Evolutionary conservation across 768 basidiomycete species (phyloP).

Genomic region (Sporobolomyces roseus): DNA sequence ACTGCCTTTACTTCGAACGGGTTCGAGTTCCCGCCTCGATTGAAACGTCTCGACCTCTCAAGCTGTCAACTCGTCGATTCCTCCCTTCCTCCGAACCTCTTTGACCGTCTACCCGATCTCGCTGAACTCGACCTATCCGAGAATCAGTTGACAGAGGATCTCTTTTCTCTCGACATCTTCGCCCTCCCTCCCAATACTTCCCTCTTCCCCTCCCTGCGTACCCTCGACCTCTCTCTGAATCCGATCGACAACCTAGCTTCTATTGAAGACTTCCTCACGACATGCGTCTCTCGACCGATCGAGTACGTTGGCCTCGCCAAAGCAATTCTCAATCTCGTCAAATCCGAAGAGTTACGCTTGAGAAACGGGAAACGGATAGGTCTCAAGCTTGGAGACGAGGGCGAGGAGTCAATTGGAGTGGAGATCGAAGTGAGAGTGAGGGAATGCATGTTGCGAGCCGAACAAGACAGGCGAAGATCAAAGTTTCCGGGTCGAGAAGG

Average conservation of each 20-base stretch:
- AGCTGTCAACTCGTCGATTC: conserved; percentile 7
- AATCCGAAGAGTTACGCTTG: conserved; percentile 3
- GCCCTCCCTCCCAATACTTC: background rate
- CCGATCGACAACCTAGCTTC: conserved; percentile 19
- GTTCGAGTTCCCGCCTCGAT: conserved; percentile 15
- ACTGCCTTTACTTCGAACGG: background rate
- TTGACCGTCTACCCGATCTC: conserved; percentile 1
- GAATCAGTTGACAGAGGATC: background rate
- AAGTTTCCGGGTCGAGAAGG: background rate
- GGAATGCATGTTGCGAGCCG: conserved; percentile 7
- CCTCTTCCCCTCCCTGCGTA: conserved; percentile 14
- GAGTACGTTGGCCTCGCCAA: conserved; percentile 17
- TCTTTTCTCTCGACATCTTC: conserved; percentile 4
- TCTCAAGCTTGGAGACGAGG: background rate
- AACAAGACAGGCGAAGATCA: conserved; percentile 18
- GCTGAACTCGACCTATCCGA: conserved; percentile 17
- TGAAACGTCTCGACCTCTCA: conserved; percentile 20
- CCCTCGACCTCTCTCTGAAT: conserved; percentile 21
- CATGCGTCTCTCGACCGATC: conserved; percentile 2
- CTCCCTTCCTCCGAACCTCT: background rate
- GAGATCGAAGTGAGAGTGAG: conserved; percentile 8
- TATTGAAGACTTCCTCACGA: conserved; percentile 16
- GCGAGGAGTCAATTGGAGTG: background rate
- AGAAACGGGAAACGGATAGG: conserved; percentile 15
- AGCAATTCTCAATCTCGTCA: conserved; percentile 20